Base-by-base conservation (phyloP, 768 basidiomycete species). In the Agrocybe praecox region DNA sequence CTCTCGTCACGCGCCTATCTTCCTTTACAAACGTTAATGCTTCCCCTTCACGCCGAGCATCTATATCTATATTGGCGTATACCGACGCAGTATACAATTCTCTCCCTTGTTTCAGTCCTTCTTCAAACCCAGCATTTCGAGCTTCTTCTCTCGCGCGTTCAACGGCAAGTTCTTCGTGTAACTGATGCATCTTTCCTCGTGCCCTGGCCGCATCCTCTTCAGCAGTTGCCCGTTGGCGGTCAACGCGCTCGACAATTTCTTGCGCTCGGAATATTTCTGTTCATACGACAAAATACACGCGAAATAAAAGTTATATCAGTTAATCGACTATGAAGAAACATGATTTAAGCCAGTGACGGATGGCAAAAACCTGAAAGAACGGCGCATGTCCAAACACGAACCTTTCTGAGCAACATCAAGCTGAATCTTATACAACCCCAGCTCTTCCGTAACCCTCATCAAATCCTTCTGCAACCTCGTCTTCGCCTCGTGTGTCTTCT, bases 371-470 rank as follows among this genome's bases (percentile, higher is more conserved):
- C n/a, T n/a, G n/a, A n/a, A n/a, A n/a, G n/a, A n/a, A n/a, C n/a
- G n/a, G n/a, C n/a, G n/a, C n/a, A n/a, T n/a, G n/a, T n/a, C 18
- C 9, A 44, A 29, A 43, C 51, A 14, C n/a, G 46, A 18, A 79
- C 77, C 77, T 67, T 73, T 74, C 60, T 87, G 85, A 15, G 87
- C 86, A 32, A 78, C 72, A 17, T 83, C 80, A 23, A 86, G 69
- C 72, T 86, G 83, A 1, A 81, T 48, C 64, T 84, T 86, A 64
- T 86, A 88, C 52, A 85, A 52, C 47, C 73, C 70, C 46, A 87
- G 64, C 58, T 88, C 86, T 29, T 84, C 77, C 65, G 69, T 50
- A 61, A 74, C 60, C 5, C 63, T 67, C 2, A 64, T 51, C 9
- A 79, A 57, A 8, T 74, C 72, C 26, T 64, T 62, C 29, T 77